These are phyloP conservation scores for Penicillium expansum DNA, from an alignment of 2,329 filamentous ascomycete genomes.

Conservation along the genomic window DNA sequence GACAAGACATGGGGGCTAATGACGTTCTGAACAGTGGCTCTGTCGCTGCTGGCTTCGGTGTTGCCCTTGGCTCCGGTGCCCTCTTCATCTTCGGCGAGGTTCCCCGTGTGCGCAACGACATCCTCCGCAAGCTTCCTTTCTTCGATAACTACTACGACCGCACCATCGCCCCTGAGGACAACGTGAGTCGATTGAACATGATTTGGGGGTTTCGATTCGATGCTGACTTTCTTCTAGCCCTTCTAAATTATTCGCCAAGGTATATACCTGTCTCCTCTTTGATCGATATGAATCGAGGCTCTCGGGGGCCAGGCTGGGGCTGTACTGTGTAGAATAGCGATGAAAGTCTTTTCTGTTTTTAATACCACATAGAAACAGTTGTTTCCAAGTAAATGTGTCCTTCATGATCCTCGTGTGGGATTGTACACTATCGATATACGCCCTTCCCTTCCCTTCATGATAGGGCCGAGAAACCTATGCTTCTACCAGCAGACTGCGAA, in stretches of 20 bases:
- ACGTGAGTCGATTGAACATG: slow-evolving; percentile 40
- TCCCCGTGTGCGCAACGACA: slow-evolving; percentile 60
- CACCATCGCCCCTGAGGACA: slow-evolving; percentile 62
- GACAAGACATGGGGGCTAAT: slow-evolving; percentile 17
- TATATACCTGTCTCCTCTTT: slow-evolving; percentile 12
- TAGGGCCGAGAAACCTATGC: neutral
- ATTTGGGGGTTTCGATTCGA: neutral
- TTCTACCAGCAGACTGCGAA: neutral
- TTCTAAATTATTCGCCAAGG: slow-evolving; percentile 33
- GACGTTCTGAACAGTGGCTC: slow-evolving; percentile 35
- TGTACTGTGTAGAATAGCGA: slow-evolving; percentile 40
- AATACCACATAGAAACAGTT: slow-evolving; percentile 38
- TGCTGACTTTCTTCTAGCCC: slow-evolving; percentile 31
- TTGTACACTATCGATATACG: neutral
- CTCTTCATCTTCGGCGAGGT: slow-evolving; percentile 65
- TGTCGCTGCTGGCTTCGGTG: slow-evolving; percentile 56
- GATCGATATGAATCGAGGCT: slow-evolving; percentile 13
- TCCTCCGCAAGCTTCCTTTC: slow-evolving; percentile 60
- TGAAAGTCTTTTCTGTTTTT: slow-evolving; percentile 28
- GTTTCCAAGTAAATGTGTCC: slow-evolving; percentile 8
- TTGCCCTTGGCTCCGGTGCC: slow-evolving; percentile 56
- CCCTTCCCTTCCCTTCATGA: too few species aligned
- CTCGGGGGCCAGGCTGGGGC: slow-evolving; percentile 14
- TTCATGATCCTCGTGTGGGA: neutral
- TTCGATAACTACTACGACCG: slow-evolving; percentile 57